Percentiles rank a stretch among this genome's conserved stretches.
Evolutionary conservation across 805 yeast species (phyloP).

Genomic region (Candida endomychidarum): DNA sequence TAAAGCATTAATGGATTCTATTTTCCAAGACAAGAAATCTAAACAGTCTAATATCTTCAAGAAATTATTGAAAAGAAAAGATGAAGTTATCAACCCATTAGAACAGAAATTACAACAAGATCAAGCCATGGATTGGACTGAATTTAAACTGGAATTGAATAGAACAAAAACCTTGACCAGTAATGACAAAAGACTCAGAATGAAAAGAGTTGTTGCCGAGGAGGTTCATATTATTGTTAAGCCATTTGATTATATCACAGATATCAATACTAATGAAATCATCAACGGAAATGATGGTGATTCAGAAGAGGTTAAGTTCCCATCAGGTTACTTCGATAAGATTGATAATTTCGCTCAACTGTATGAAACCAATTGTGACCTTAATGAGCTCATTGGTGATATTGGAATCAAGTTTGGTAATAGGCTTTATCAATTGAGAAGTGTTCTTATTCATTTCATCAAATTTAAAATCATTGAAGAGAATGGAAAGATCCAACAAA

Average conservation of each 20-base stretch:
- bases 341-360: constrained; percentile 33
- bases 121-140: constrained; percentile 39
- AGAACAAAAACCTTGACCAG: constrained; percentile 70
- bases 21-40: constrained; percentile 44
- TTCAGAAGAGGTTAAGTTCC: constrained; percentile 16
- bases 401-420: constrained; percentile 39
- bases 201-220: constrained; percentile 50
- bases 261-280: constrained; percentile 42
- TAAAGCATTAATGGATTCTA: constrained; percentile 36
- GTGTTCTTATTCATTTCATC: constrained; percentile 68
- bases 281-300: constrained; percentile 15
- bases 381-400: constrained; percentile 43
- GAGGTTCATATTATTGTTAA: constrained; percentile 40
- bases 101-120: constrained; percentile 31
- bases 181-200: constrained; percentile 68
- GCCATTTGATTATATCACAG: constrained; percentile 43
- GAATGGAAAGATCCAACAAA: constrained; percentile 33
- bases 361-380: constrained; percentile 29
- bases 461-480: constrained; percentile 50
- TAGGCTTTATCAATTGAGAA: constrained; percentile 55
- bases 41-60: constrained; percentile 48
- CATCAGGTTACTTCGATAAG: constrained; percentile 20
- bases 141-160: constrained; percentile 56
- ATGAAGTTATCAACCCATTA: constrained; percentile 26
- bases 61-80: constrained; percentile 35